phyloP scores from a whole-genome alignment of 2,329 filamentous ascomycete genomes.

The Tolypocladium tundrense region DNA sequence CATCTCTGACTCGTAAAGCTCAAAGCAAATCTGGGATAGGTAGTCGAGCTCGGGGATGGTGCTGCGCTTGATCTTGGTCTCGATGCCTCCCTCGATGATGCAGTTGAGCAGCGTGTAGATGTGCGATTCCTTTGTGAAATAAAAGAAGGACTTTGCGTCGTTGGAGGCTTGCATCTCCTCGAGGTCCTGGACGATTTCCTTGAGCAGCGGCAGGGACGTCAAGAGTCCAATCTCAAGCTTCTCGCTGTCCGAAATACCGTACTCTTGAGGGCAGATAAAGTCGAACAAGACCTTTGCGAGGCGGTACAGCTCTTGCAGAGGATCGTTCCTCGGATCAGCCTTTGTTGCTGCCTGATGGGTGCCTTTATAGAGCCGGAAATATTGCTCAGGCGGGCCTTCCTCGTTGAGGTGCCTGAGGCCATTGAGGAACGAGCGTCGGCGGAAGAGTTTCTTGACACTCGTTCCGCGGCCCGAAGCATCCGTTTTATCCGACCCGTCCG shows the following conservation, averaged over 20 bases:
- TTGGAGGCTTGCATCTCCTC: conserved; percentile 95
- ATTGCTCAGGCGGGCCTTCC: conserved; percentile 54
- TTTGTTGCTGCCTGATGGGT: conserved; percentile 59
- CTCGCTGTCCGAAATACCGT: conserved; percentile 88
- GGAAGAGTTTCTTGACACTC: conserved; percentile 40
- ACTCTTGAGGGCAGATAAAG: conserved; percentile 97
- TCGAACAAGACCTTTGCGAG: conserved; percentile 93
- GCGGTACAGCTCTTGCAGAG: conserved; percentile 85
- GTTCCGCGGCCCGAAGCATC: conserved; percentile 26
- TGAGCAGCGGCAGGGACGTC: conserved; percentile 84
- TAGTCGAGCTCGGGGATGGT: conserved; percentile 97
- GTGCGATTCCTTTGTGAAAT: conserved; percentile 98
- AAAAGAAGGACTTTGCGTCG: conserved; percentile 92
- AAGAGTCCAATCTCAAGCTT: conserved; percentile 97
- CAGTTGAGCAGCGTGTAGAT: conserved; percentile 98
- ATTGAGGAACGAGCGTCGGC: conserved; percentile 50
- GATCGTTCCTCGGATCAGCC: conserved; percentile 74
- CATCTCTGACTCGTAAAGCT: conserved; percentile 91
- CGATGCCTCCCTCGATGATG: conserved; percentile 91
- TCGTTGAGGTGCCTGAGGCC: conserved; percentile 38
- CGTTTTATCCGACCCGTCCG: conserved; percentile 27
- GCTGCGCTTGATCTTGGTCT: conserved; percentile 91
- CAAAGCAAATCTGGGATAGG: conserved; percentile 93
- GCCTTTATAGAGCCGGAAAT: conserved; percentile 85
- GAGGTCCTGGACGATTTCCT: conserved; percentile 92